Conservation (phyloP, 257 asterid genomes). For the Solanum sejunctum region DNA sequence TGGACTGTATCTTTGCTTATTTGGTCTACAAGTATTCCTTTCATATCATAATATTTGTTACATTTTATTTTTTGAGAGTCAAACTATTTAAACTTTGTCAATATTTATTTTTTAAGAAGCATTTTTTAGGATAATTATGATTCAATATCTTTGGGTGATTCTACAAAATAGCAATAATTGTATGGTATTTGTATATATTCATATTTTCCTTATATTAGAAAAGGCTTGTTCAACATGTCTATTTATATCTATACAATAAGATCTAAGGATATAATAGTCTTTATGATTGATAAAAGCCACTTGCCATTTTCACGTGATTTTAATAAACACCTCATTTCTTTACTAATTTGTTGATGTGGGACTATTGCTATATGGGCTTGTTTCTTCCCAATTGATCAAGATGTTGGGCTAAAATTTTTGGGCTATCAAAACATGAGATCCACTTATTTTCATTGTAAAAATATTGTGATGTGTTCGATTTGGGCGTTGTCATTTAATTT, state of each 20-base stretch:
- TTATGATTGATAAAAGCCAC: too few relatives aligned
- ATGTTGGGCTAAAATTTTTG: not conserved
- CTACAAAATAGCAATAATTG: not conserved
- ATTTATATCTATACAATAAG: too few relatives aligned
- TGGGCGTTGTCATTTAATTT: too few relatives aligned
- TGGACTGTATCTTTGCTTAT: too few relatives aligned
- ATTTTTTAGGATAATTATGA: not conserved
- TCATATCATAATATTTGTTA: not conserved
- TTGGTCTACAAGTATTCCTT: not conserved
- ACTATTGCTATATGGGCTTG: not conserved
- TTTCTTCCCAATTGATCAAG: not conserved
- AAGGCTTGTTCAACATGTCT: too few relatives aligned
- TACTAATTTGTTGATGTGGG: not conserved
- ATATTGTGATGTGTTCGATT: too few relatives aligned
- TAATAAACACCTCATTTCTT: too few relatives aligned
- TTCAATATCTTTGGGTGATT: not conserved
- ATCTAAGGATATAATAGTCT: too few relatives aligned
- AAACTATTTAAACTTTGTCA: too few relatives aligned
- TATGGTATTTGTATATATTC: not conserved
- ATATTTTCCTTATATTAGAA: not conserved
- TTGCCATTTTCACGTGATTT: too few relatives aligned
- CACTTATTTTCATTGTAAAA: not conserved
- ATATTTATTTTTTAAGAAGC: not conserved
- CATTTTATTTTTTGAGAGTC: too few relatives aligned
- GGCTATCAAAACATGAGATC: not conserved